phyloP scores from a whole-genome alignment of 2,329 filamentous ascomycete species.

The Hypoxylon sp. region DNA sequence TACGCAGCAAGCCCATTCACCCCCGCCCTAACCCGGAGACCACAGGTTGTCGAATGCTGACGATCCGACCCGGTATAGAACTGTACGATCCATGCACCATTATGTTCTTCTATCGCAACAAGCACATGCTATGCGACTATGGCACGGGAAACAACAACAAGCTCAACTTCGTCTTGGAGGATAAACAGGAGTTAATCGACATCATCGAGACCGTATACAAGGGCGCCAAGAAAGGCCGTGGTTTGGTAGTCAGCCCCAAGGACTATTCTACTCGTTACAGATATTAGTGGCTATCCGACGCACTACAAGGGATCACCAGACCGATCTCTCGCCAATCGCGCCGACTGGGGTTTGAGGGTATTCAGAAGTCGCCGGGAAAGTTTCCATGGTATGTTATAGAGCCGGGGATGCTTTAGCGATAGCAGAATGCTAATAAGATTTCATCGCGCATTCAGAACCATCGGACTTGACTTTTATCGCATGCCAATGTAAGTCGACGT shows the following conservation, averaged over 20 bases:
- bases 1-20: slow-evolving; percentile 52
- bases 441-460: slow-evolving; percentile 13
- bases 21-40: slow-evolving; percentile 2
- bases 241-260: slow-evolving; percentile 96
- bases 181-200: slow-evolving; percentile 98
- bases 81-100: slow-evolving; percentile 92
- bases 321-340: background rate
- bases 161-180: slow-evolving; percentile 94
- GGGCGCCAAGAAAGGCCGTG: slow-evolving; percentile 97
- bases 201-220: slow-evolving; percentile 98
- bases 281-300: slow-evolving; percentile 41
- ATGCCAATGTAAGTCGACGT: slow-evolving; percentile 15
- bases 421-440: slow-evolving; percentile 24
- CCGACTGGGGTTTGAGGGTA: background rate
- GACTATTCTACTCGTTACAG: slow-evolving; percentile 60
- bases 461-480: background rate
- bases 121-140: slow-evolving; percentile 99
- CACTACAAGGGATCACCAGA: background rate
- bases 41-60: slow-evolving; percentile 48
- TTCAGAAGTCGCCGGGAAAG: slow-evolving; percentile 10
- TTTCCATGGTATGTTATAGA: slow-evolving; percentile 29
- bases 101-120: slow-evolving; percentile 98
- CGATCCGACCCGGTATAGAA: slow-evolving; percentile 51
- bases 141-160: slow-evolving; percentile 99
- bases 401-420: slow-evolving; percentile 1